These are phyloP conservation scores for Macrolepiota dolichaula DNA, from an alignment of 768 basidiomycete genomes.

Conservation along the genomic window DNA sequence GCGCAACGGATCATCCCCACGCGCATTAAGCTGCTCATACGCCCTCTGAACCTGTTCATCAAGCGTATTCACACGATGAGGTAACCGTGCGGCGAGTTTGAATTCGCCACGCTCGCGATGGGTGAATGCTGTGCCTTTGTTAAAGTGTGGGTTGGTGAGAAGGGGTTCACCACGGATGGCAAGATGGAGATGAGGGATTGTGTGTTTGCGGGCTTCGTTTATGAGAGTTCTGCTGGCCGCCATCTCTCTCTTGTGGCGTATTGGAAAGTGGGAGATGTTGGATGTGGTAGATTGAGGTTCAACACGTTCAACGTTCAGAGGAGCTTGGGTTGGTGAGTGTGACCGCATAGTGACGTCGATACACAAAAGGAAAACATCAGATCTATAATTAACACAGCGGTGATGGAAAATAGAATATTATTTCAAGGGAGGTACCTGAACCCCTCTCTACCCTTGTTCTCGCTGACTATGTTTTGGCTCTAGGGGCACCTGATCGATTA, in stretches of 20 bases:
- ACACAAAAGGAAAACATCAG: no score
- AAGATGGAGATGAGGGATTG: slow-evolving; percentile 31
- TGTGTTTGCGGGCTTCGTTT: slow-evolving; percentile 9
- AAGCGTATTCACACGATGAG: slow-evolving; percentile 54
- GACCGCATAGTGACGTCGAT: neutral
- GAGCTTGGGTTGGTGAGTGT: neutral
- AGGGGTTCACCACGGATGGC: slow-evolving; percentile 61
- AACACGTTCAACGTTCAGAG: no score
- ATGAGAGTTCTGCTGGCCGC: neutral
- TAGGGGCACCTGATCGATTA: no score
- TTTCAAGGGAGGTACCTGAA: no score
- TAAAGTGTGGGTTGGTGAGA: slow-evolving; percentile 63
- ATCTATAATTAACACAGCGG: no score
- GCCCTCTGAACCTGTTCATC: slow-evolving; percentile 77
- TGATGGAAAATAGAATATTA: no score
- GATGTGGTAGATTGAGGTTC: neutral
- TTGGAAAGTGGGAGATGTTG: neutral
- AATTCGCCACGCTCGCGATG: slow-evolving; percentile 64
- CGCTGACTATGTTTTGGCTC: no score
- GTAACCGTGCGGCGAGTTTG: slow-evolving; percentile 52
- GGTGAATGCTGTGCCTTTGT: slow-evolving; percentile 82
- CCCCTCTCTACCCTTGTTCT: no score
- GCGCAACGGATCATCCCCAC: slow-evolving; percentile 29
- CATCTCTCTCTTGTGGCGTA: neutral
- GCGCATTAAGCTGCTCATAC: slow-evolving; percentile 53